These are phyloP conservation scores for Cucumis cinereus DNA, from an alignment of 306 rosid genomes.

Conservation along the genomic window DNA sequence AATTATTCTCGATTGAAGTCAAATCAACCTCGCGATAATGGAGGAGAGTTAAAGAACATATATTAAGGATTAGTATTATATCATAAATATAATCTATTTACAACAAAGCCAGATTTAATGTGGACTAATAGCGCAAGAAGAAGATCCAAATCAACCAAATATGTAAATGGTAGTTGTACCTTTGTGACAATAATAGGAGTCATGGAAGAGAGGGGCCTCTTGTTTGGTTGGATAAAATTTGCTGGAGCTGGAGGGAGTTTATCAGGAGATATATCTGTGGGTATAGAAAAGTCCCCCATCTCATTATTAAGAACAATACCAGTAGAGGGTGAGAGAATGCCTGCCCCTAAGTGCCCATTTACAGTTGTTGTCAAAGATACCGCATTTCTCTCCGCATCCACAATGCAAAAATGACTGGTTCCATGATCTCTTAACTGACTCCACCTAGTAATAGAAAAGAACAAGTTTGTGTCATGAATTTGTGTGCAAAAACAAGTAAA, in stretches of 20 bases:
- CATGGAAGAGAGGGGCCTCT: slow-evolving; percentile 89
- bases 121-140: not conserved
- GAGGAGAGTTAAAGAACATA: not conserved
- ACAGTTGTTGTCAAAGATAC: slow-evolving; percentile 70
- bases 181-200: slow-evolving; percentile 61
- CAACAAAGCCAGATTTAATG: not conserved
- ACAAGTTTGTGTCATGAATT: slow-evolving; percentile 7
- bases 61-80: not conserved
- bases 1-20: not conserved
- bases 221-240: slow-evolving; percentile 64
- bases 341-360: slow-evolving; percentile 55
- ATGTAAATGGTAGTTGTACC: slow-evolving; percentile 22
- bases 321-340: slow-evolving; percentile 67
- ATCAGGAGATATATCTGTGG: slow-evolving; percentile 45
- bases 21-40: not conserved
- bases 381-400: slow-evolving; percentile 80
- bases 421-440: slow-evolving; percentile 89
- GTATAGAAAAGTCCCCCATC: slow-evolving; percentile 81
- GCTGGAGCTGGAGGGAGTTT: slow-evolving; percentile 78
- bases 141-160: not conserved
- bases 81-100: not conserved
- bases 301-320: slow-evolving; percentile 77
- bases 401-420: slow-evolving; percentile 84
- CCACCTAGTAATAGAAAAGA: slow-evolving; percentile 44
- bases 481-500: not conserved